Percentiles rank a stretch among this genome's conserved stretches.
phyloP scores from a whole-genome alignment of 1,284 basidiomycete genomes.

The Malassezia dermatis region DNA sequence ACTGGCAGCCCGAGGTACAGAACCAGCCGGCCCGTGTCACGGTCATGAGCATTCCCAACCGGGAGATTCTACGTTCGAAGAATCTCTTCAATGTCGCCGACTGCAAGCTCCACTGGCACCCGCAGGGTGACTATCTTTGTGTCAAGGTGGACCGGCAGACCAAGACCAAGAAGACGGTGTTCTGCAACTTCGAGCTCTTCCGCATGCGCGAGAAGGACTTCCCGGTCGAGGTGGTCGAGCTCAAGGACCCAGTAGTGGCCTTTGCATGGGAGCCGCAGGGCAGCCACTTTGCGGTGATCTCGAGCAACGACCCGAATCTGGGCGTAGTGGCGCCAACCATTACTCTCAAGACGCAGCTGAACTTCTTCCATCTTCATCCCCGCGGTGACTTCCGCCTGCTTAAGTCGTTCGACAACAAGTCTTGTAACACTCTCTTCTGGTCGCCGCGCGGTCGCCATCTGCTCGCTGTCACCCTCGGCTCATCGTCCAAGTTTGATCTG shows the following conservation, averaged over 20 bases:
- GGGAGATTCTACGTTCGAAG: slow-evolving; percentile 78
- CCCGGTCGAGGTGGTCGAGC: slow-evolving; percentile 93
- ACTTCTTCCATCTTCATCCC: slow-evolving; percentile 89
- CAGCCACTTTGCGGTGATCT: slow-evolving; percentile 89
- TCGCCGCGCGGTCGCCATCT: slow-evolving; percentile 92
- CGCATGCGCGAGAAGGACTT: slow-evolving; percentile 93
- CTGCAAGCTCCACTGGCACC: slow-evolving; percentile 98
- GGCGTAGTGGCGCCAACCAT: slow-evolving; percentile 75
- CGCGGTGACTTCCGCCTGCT: slow-evolving; percentile 92
- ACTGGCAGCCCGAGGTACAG: slow-evolving; percentile 89
- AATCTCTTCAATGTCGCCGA: slow-evolving; percentile 97
- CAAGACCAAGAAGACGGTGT: slow-evolving; percentile 97
- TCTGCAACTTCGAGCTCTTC: slow-evolving; percentile 98
- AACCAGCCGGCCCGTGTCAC: slow-evolving; percentile 97
- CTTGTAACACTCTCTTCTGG: slow-evolving; percentile 93
- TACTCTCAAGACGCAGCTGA: slow-evolving; percentile 88
- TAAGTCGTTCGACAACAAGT: slow-evolving; percentile 70
- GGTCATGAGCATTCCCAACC: slow-evolving; percentile 75
- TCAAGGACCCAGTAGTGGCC: slow-evolving; percentile 91
- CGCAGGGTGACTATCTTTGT: slow-evolving; percentile 95
- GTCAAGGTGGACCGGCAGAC: slow-evolving; percentile 99
- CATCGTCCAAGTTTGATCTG: slow-evolving; percentile 86
- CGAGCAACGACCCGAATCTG: slow-evolving; percentile 84
- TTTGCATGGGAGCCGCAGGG: slow-evolving; percentile 99
- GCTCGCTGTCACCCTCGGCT: slow-evolving; percentile 88